Evolutionary conservation across 495 filamentous ascomycete species (phyloP).

Genomic region (Podospora sp.): DNA sequence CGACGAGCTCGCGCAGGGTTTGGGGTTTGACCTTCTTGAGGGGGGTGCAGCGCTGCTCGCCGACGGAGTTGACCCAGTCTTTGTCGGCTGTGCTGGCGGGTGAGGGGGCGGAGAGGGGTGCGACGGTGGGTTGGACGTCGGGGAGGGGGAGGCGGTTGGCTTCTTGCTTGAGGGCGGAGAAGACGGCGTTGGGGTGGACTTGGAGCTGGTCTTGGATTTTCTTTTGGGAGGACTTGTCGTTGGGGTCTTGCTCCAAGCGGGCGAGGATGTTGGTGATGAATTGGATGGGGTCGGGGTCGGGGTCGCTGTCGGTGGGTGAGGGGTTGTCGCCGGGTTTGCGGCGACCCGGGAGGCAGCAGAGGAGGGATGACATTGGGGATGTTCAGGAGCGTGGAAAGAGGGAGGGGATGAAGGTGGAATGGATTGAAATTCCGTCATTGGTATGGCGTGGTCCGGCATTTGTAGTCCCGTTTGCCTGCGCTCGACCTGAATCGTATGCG

Average conservation of each 20-base stretch:
- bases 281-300: background rate
- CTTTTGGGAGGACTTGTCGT: background rate
- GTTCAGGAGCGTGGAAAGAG: no score
- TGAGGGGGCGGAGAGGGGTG: constrained; percentile 3
- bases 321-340: background rate
- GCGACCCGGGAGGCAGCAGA: background rate
- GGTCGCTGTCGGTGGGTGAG: background rate
- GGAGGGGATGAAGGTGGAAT: no score
- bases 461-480: background rate
- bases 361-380: background rate
- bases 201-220: background rate
- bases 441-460: background rate
- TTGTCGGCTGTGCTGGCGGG: background rate
- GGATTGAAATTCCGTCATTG: no score
- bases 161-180: constrained; percentile 11
- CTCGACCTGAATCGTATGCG: background rate
- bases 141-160: constrained; percentile 2
- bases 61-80: constrained; percentile 21
- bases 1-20: constrained; percentile 13
- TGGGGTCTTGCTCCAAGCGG: background rate
- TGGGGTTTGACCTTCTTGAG: constrained; percentile 5
- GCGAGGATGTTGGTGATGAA: background rate
- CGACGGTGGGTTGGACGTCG: background rate
- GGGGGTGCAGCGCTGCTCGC: constrained; percentile 14
- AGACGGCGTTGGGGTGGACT: constrained; percentile 2